phyloP scores from a whole-genome alignment of 257 asterid genomes.

The Forsythia suspensa region DNA sequence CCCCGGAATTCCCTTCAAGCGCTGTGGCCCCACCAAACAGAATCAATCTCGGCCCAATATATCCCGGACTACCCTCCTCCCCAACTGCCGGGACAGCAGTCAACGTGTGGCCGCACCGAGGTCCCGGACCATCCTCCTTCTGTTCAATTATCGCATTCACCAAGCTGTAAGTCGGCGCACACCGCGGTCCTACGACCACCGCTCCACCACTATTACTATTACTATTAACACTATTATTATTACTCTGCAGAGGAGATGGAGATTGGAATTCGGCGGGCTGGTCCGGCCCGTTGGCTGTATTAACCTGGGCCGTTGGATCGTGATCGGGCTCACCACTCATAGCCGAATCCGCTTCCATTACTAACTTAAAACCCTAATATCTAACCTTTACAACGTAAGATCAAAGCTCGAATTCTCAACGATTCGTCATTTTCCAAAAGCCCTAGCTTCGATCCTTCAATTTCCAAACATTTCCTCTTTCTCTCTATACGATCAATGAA shows the following conservation, averaged over 20 bases:
- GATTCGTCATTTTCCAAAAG: conserved; percentile 27
- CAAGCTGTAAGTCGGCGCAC: conserved; percentile 80
- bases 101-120: conserved; percentile 96
- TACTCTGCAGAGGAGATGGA: conserved; percentile 39
- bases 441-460: neutral
- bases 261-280: conserved; percentile 44
- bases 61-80: conserved; percentile 85
- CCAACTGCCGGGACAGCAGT: conserved; percentile 97
- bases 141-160: conserved; percentile 79
- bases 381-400: conserved; percentile 29
- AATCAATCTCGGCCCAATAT: conserved; percentile 84
- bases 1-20: conserved; percentile 92
- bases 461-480: too few species aligned
- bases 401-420: conserved; percentile 39
- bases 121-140: conserved; percentile 96
- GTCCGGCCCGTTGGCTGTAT: conserved; percentile 33
- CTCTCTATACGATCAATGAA: neutral
- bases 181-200: conserved; percentile 70
- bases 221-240: conserved; percentile 25
- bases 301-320: conserved; percentile 42
- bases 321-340: conserved; percentile 73
- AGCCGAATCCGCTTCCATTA: conserved; percentile 87
- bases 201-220: conserved; percentile 23
- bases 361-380: conserved; percentile 49
- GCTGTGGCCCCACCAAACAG: conserved; percentile 99